Evolutionary conservation across 1,284 basidiomycete genomes (phyloP).

Genomic region (Leccinum pachyderme): DNA sequence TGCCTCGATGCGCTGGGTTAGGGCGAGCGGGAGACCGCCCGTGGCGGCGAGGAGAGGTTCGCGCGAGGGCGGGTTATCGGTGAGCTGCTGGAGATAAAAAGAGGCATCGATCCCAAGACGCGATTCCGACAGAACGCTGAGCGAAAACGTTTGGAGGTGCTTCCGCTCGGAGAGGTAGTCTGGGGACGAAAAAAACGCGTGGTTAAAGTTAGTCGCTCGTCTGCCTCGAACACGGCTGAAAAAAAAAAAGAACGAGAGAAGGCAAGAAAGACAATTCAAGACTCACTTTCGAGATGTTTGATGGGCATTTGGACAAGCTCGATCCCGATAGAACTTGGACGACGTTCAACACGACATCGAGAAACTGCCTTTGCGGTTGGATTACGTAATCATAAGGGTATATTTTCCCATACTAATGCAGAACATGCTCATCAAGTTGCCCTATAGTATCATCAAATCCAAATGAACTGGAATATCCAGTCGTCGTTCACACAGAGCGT

Average conservation of each 20-base stretch:
- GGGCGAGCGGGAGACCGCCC: conserved; percentile 86
- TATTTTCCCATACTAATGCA: conserved; percentile 13
- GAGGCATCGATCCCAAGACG: conserved; percentile 97
- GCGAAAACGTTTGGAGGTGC: conserved; percentile 79
- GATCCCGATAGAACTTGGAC: conserved; percentile 14
- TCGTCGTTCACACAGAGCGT: not conserved
- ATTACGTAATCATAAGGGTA: conserved; percentile 27
- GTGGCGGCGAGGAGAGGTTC: conserved; percentile 94
- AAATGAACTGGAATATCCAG: too few relatives aligned
- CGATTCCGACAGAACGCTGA: conserved; percentile 85
- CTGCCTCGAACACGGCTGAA: not conserved
- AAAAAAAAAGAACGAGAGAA: not conserved
- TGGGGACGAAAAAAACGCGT: conserved; percentile 30
- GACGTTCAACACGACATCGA: conserved; percentile 19
- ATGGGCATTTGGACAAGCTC: conserved; percentile 43
- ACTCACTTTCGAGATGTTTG: conserved; percentile 54
- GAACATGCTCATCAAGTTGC: too few relatives aligned
- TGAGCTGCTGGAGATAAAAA: conserved; percentile 82
- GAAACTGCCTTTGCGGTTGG: conserved; percentile 7
- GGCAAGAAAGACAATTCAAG: not conserved
- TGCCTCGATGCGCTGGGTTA: conserved; percentile 84
- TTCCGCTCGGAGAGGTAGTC: conserved; percentile 86
- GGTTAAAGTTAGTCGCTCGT: not conserved
- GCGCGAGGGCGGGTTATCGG: conserved; percentile 71
- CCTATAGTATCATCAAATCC: too few relatives aligned